These are phyloP conservation scores for Xylaria sp. DNA, from an alignment of 2,329 filamentous ascomycete genomes.

Conservation along the genomic window DNA sequence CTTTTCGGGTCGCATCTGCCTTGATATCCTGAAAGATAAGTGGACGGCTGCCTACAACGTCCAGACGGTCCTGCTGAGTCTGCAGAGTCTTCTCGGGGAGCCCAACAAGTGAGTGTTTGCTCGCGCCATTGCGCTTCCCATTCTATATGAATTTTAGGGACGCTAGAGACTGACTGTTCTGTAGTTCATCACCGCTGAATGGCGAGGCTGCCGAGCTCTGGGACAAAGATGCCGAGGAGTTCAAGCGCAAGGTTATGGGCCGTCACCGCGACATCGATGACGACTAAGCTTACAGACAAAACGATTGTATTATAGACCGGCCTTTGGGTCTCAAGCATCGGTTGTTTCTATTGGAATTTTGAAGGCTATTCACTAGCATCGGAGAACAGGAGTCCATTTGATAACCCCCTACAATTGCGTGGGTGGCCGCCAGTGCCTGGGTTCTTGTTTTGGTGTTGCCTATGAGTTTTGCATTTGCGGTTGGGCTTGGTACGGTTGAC, in stretches of 20 bases:
- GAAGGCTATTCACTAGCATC: conserved; percentile 40
- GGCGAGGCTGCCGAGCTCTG: conserved; percentile 96
- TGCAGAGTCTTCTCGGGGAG: conserved; percentile 95
- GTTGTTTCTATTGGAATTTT: conserved; percentile 36
- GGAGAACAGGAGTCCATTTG: conserved; percentile 57
- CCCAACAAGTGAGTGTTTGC: conserved; percentile 88
- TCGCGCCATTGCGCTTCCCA: background rate
- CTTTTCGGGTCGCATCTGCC: conserved; percentile 94
- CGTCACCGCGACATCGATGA: conserved; percentile 73
- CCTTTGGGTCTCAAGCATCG: conserved; percentile 24
- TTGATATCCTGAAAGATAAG: conserved; percentile 98
- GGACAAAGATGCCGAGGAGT: conserved; percentile 88
- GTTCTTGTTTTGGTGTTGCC: conserved; percentile 33
- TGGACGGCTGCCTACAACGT: conserved; percentile 99
- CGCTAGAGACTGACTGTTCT: conserved; percentile 34
- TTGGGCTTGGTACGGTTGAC: conserved; percentile 25
- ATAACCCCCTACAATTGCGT: conserved; percentile 40
- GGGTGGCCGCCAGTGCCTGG: conserved; percentile 33
- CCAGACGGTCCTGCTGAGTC: conserved; percentile 87
- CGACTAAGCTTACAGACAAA: conserved; percentile 56
- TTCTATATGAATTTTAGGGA: background rate
- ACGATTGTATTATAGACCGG: conserved; percentile 29
- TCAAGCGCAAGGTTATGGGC: conserved; percentile 78
- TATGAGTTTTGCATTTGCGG: conserved; percentile 32
- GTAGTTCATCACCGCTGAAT: conserved; percentile 90